Evolutionary conservation across 108 stramenopile species (phyloP).

Genomic region (Cyclostephanos invisitatus): DNA sequence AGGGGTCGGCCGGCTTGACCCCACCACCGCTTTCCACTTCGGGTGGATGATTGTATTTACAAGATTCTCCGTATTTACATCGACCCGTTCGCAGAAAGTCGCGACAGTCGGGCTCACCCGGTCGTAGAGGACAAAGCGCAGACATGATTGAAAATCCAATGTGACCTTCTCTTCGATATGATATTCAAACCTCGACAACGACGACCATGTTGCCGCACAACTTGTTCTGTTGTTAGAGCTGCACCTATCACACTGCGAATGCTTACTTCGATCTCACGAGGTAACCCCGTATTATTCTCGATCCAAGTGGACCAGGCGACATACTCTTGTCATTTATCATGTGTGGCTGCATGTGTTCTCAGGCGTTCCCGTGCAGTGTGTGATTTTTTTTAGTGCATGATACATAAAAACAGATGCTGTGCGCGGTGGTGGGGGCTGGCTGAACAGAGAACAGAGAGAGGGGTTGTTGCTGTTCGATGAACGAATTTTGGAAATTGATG

Average conservation of each 20-base stretch:
- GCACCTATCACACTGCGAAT: too few relatives aligned
- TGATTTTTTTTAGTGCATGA: too few relatives aligned
- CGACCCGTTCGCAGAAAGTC: constrained; percentile 89
- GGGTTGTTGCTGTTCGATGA: too few relatives aligned
- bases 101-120: constrained; percentile 78
- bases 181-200: neutral
- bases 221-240: too few relatives aligned
- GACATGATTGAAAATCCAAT: constrained; percentile 15
- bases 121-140: constrained; percentile 54
- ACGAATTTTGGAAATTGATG: too few relatives aligned
- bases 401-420: too few relatives aligned
- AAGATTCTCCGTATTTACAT: constrained; percentile 90
- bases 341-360: too few relatives aligned
- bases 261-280: too few relatives aligned
- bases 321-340: neutral
- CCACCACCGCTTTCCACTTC: constrained; percentile 90
- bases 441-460: too few relatives aligned
- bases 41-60: constrained; percentile 90
- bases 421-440: too few relatives aligned
- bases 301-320: neutral
- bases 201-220: neutral
- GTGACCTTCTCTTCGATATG: neutral
- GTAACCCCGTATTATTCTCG: too few relatives aligned
- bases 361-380: too few relatives aligned
- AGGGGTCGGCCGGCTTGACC: constrained; percentile 71